Evolutionary conservation across 1,284 basidiomycete genomes (phyloP).

Genomic region (Papiliotrema nemorosa): DNA sequence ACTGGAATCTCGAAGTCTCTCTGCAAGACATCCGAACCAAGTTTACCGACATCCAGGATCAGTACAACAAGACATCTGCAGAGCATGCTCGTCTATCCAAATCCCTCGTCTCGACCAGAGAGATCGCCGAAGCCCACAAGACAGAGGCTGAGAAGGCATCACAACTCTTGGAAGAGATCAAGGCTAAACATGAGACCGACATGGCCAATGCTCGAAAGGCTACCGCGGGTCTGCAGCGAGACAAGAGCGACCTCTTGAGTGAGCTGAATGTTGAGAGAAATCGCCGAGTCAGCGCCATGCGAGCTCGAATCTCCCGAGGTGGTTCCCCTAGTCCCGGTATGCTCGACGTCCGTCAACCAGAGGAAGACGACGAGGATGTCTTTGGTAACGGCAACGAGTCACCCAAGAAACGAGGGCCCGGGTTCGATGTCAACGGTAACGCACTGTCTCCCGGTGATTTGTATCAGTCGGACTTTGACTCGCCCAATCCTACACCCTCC

Average conservation of each 20-base stretch:
- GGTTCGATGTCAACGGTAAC: constrained; percentile 58
- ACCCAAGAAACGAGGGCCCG: constrained; percentile 59
- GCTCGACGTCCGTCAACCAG: constrained; percentile 53
- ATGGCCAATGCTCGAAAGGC: constrained; percentile 84
- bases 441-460: constrained; percentile 51
- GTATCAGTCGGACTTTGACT: constrained; percentile 53
- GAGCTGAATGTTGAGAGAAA: constrained; percentile 68
- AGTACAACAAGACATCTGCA: constrained; percentile 66
- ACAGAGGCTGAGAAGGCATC: constrained; percentile 76
- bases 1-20: constrained; percentile 95
- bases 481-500: constrained; percentile 65
- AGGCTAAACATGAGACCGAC: constrained; percentile 85
- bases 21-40: constrained; percentile 80
- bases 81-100: constrained; percentile 80
- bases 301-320: constrained; percentile 30
- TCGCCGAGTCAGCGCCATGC: constrained; percentile 29
- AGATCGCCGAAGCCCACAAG: constrained; percentile 78
- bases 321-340: constrained; percentile 50
- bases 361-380: constrained; percentile 64
- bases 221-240: constrained; percentile 79
- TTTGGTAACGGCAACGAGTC: constrained; percentile 59
- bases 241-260: constrained; percentile 85
- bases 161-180: constrained; percentile 66
- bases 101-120: constrained; percentile 67
- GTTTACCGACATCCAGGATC: constrained; percentile 63